Conservation (phyloP, 768 basidiomycete genomes). For the Macrolepiota albuminosa region DNA sequence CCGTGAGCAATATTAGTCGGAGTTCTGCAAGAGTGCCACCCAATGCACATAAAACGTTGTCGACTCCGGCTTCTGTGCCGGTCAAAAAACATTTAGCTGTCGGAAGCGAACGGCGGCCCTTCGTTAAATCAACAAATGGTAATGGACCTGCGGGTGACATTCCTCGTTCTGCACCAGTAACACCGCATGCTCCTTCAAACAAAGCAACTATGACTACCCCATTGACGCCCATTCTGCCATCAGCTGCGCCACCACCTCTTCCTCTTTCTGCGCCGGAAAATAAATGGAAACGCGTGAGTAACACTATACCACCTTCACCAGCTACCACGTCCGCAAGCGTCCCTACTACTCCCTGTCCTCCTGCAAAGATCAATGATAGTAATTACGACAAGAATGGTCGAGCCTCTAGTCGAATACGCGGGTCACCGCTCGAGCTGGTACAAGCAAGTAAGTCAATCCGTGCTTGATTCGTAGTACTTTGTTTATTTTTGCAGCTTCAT, state of each 20-base stretch:
- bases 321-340: slow-evolving; percentile 1
- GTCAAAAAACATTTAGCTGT: slow-evolving; percentile 39
- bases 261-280: slow-evolving; percentile 5
- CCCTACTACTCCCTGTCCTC: not conserved
- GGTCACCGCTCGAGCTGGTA: slow-evolving; percentile 2
- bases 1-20: not conserved
- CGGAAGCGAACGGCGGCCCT: slow-evolving; percentile 51
- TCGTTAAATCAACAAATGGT: slow-evolving; percentile 18
- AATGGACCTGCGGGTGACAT: slow-evolving; percentile 12
- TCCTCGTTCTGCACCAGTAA: slow-evolving; percentile 11
- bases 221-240: slow-evolving; percentile 18
- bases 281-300: slow-evolving; percentile 29
- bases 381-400: not conserved
- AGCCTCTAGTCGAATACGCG: not conserved
- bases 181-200: slow-evolving; percentile 14
- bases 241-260: slow-evolving; percentile 15
- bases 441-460: slow-evolving; percentile 9
- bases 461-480: not conserved
- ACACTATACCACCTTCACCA: slow-evolving; percentile 1
- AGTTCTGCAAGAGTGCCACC: not conserved
- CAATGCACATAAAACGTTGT: slow-evolving; percentile 20
- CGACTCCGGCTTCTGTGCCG: slow-evolving; percentile 11
- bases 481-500: slow-evolving; percentile 4
- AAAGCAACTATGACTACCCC: slow-evolving; percentile 1
- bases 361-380: not conserved